These are phyloP conservation scores for Picea sitchensis DNA, from an alignment of 75 land plant species.

Conservation along the genomic window DNA sequence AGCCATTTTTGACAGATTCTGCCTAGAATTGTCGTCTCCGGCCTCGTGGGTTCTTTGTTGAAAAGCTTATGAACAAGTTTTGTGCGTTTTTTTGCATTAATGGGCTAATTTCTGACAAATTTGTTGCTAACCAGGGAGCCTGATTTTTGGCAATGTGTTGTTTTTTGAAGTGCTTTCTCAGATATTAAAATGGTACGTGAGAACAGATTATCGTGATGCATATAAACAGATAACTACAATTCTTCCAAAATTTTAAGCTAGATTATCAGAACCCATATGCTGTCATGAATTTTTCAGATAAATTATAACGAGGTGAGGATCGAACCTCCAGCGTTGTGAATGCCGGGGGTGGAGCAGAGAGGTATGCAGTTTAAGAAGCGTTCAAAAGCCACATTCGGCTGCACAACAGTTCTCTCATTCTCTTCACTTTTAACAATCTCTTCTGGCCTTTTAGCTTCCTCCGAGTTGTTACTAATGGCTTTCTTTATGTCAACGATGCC, in stretches of 20 bases:
- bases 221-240: no score
- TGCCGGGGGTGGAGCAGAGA: conserved; percentile 36
- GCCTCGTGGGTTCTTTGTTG: not conserved
- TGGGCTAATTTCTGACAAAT: not conserved
- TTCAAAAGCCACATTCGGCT: conserved; percentile 34
- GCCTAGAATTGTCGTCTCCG: not conserved
- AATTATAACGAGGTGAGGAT: not conserved
- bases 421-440: not conserved
- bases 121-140: not conserved
- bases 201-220: no score
- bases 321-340: conserved; percentile 32
- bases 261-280: not conserved
- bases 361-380: conserved; percentile 38
- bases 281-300: not conserved
- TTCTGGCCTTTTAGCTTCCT: not conserved
- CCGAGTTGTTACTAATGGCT: not conserved
- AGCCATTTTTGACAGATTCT: not conserved
- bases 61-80: not conserved
- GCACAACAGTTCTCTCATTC: not conserved
- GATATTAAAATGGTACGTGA: no score
- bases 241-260: not conserved
- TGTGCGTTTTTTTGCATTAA: no score
- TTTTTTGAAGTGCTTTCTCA: no score
- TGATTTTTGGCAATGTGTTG: not conserved
- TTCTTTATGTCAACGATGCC: not conserved